These are phyloP conservation scores for Sporisorium scitamineum DNA, from an alignment of 1,284 basidiomycete species.

Conservation along the genomic window DNA sequence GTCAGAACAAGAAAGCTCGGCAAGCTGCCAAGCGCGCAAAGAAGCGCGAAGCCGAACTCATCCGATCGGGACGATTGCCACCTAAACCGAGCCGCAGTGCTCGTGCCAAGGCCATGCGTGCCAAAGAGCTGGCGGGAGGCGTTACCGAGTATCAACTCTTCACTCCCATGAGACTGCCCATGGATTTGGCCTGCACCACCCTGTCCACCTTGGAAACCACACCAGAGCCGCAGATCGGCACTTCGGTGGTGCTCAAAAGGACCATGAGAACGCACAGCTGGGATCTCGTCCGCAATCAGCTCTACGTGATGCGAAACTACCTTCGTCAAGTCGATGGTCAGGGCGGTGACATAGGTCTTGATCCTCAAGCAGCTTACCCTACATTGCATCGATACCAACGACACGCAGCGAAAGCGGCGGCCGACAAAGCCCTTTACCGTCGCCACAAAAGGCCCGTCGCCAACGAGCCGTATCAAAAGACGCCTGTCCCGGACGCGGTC, in stretches of 20 bases:
- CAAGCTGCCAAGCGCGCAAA: constrained; percentile 48
- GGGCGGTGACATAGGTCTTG: constrained; percentile 61
- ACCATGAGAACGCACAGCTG: constrained; percentile 48
- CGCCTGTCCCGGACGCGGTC: constrained; percentile 13
- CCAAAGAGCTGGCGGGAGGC: constrained; percentile 63
- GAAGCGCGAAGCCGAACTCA: constrained; percentile 48
- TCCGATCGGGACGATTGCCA: constrained; percentile 45
- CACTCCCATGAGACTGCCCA: constrained; percentile 58
- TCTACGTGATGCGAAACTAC: constrained; percentile 61
- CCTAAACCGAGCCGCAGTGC: constrained; percentile 63
- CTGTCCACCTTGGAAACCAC: constrained; percentile 38
- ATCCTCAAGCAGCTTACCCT: constrained; percentile 27
- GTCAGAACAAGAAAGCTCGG: constrained; percentile 37
- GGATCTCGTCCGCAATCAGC: constrained; percentile 50
- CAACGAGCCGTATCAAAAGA: constrained; percentile 7
- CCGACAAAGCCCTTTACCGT: constrained; percentile 14
- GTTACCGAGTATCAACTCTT: constrained; percentile 66
- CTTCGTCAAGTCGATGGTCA: constrained; percentile 58
- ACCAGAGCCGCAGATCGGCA: constrained; percentile 21
- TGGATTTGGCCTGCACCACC: constrained; percentile 35
- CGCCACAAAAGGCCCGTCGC: constrained; percentile 15
- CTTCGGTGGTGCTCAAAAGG: constrained; percentile 29
- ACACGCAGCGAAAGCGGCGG: constrained; percentile 20
- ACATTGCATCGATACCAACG: constrained; percentile 24
- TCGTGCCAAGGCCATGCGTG: constrained; percentile 60